Evolutionary conservation across 768 basidiomycete species (phyloP).

Genomic region (Leucosporidium yakuticum): DNA sequence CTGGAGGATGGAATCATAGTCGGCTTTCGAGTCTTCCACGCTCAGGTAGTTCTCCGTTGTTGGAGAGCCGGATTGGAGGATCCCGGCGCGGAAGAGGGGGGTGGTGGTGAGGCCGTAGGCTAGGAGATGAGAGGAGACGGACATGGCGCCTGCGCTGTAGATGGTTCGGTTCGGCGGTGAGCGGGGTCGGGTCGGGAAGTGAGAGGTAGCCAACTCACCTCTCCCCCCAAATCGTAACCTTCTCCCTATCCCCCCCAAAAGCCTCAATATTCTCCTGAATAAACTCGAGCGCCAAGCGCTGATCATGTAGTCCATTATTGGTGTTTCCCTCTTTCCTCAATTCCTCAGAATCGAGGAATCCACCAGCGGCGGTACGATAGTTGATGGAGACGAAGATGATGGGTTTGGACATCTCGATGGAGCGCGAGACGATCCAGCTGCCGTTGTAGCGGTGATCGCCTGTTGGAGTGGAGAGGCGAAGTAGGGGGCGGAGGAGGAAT

Average conservation of each 20-base stretch:
- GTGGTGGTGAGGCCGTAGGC: conserved; percentile 24
- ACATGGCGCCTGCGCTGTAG: conserved; percentile 21
- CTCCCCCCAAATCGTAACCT: conserved; percentile 44
- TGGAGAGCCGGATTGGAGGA: conserved; percentile 20
- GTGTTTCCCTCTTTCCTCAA: conserved; percentile 11
- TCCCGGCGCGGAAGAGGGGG: conserved; percentile 26
- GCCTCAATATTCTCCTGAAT: conserved; percentile 60
- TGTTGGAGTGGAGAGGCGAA: conserved; percentile 15
- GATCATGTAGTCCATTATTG: conserved; percentile 27
- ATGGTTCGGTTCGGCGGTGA: background rate
- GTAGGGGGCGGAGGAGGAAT: background rate
- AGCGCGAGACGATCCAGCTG: conserved; percentile 24
- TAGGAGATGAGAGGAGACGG: conserved; percentile 9
- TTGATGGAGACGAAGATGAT: conserved; percentile 31
- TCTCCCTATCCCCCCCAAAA: conserved; percentile 61
- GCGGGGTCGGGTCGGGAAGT: no score
- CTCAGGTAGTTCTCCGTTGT: background rate
- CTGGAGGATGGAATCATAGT: conserved; percentile 14
- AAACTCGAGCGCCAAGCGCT: conserved; percentile 53
- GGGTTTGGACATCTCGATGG: conserved; percentile 34
- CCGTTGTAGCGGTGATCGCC: conserved; percentile 34
- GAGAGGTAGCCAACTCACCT: background rate
- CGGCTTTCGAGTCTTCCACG: background rate
- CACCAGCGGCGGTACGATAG: conserved; percentile 31
- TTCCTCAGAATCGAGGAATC: conserved; percentile 21